Conservation (phyloP, 164 flowering plant species). For the Echeveria elegans region DNA sequence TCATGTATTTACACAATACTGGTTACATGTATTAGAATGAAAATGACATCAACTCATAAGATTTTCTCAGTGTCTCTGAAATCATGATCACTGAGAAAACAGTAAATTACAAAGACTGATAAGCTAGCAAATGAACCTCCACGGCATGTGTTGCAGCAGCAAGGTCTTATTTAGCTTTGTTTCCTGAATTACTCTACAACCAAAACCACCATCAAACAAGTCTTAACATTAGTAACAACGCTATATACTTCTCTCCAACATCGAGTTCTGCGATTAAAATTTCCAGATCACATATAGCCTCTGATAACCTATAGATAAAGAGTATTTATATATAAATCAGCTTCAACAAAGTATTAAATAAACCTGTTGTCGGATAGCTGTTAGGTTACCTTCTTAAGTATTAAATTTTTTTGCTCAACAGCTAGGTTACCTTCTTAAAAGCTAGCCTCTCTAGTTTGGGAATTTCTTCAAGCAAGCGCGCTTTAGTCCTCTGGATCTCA, state of each 20-base stretch:
- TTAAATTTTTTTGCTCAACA: too few species aligned
- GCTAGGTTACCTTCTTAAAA: slow-evolving; percentile 22
- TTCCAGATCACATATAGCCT: neutral
- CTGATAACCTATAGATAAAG: neutral
- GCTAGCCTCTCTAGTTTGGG: slow-evolving; percentile 31
- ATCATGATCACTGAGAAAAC: neutral
- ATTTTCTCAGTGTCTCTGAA: neutral
- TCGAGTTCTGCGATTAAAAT: too few species aligned
- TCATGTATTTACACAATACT: too few species aligned
- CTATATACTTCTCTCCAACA: neutral
- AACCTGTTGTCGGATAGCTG: slow-evolving; percentile 98
- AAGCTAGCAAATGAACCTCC: slow-evolving; percentile 35
- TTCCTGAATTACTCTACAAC: slow-evolving; percentile 90
- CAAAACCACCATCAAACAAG: slow-evolving; percentile 11
- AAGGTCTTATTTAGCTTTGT: slow-evolving; percentile 94
- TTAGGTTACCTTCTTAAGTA: slow-evolving; percentile 73
- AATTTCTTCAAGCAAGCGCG: slow-evolving; percentile 29
- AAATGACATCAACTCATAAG: neutral
- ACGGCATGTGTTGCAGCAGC: slow-evolving; percentile 95
- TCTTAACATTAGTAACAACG: neutral
- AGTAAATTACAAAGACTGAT: neutral
- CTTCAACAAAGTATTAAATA: neutral
- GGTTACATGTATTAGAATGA: too few species aligned
- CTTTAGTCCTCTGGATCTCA: slow-evolving; percentile 35
- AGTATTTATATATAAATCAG: neutral